These are phyloP conservation scores for Chondrus crispus DNA, from an alignment of 23 red algal species.

Conservation along the genomic window DNA sequence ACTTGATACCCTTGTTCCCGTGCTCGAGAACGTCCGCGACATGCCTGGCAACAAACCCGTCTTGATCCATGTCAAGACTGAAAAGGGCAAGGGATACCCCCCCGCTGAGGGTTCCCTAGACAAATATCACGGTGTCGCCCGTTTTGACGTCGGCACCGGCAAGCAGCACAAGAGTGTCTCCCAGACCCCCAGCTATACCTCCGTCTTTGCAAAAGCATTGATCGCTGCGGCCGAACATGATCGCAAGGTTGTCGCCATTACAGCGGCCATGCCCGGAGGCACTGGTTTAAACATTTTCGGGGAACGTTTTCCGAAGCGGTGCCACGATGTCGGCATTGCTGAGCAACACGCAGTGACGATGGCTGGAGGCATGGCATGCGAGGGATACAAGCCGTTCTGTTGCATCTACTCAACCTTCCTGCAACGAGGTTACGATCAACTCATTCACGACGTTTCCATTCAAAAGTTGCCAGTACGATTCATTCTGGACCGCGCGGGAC, in stretches of 20 bases:
- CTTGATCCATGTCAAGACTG: constrained; percentile 90
- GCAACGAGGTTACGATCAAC: constrained; percentile 95
- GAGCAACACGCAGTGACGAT: constrained; percentile 98
- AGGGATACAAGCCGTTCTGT: constrained; percentile 97
- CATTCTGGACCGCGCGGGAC: constrained; percentile 93
- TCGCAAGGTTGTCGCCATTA: constrained; percentile 95
- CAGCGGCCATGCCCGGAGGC: constrained; percentile 97
- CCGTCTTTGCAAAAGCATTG: constrained; percentile 88
- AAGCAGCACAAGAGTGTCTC: constrained; percentile 71
- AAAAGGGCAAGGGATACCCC: constrained; percentile 95
- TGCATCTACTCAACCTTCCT: constrained; percentile 99
- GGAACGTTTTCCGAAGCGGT: constrained; percentile 80
- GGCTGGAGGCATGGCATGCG: constrained; percentile 85
- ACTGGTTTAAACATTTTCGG: constrained; percentile 94
- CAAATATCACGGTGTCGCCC: constrained; percentile 95
- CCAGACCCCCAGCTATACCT: constrained; percentile 79
- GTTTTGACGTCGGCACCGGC: constrained; percentile 83
- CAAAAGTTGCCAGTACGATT: constrained; percentile 93
- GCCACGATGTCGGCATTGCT: constrained; percentile 97
- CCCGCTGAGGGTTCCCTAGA: constrained; percentile 94
- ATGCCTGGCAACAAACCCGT: constrained; percentile 97
- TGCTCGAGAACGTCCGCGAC: constrained; percentile 94
- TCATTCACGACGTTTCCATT: constrained; percentile 90
- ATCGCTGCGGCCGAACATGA: constrained; percentile 87
- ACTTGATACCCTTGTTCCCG: constrained; percentile 68